These are phyloP conservation scores for Penicillium oxalicum DNA, from an alignment of 2,329 filamentous ascomycete species.

Conservation along the genomic window DNA sequence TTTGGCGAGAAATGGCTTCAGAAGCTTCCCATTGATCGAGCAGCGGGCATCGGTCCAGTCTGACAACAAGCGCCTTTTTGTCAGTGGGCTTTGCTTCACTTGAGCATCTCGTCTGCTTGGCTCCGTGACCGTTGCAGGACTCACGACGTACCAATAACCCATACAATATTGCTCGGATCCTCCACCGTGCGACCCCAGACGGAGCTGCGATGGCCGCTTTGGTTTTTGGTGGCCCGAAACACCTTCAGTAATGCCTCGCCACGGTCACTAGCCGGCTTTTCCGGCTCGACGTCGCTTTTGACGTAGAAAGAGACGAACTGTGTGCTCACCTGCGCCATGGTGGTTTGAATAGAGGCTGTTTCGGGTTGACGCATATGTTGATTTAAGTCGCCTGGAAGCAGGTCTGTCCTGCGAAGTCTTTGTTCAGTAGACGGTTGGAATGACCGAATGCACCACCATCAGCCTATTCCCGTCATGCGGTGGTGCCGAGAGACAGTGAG, in stretches of 20 bases:
- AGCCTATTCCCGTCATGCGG: too few species aligned
- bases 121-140: not conserved
- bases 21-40: slow-evolving; percentile 13
- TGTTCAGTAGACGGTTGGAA: too few species aligned
- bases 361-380: too few species aligned
- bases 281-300: slow-evolving; percentile 33
- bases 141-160: slow-evolving; percentile 31
- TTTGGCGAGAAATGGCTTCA: slow-evolving; percentile 23
- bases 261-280: slow-evolving; percentile 30
- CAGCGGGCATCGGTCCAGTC: slow-evolving; percentile 32
- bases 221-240: slow-evolving; percentile 26
- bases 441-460: too few species aligned
- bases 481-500: too few species aligned
- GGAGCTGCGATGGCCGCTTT: slow-evolving; percentile 31
- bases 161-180: slow-evolving; percentile 32
- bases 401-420: too few species aligned
- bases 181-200: slow-evolving; percentile 35
- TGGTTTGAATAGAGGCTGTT: not conserved
- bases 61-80: slow-evolving; percentile 3
- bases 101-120: not conserved
- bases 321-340: slow-evolving; percentile 24
- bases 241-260: slow-evolving; percentile 26
- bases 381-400: too few species aligned
- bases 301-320: slow-evolving; percentile 36
- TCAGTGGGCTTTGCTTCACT: not conserved